Percentiles rank a stretch among this genome's conserved stretches.
Evolutionary conservation across 495 filamentous ascomycete species (phyloP).

Genomic region (Penicillium longicatenatum): DNA sequence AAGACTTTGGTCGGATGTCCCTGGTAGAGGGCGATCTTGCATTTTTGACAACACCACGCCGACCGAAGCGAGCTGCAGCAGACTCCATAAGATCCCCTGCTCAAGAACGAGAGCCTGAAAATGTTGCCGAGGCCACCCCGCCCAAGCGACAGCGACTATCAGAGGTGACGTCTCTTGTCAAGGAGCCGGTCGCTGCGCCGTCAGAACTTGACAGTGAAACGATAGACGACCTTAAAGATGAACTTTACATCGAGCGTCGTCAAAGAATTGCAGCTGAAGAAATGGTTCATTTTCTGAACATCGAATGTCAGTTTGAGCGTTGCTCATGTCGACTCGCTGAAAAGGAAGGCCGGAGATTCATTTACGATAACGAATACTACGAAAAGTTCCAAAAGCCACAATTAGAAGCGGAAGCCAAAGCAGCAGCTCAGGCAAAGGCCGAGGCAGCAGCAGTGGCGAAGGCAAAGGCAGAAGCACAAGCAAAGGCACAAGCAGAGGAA

Average conservation of each 20-base stretch:
- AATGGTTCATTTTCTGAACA: constrained; percentile 76
- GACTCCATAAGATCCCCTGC: constrained; percentile 48
- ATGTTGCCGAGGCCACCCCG: constrained; percentile 53
- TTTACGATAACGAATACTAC: constrained; percentile 47
- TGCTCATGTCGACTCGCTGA: constrained; percentile 67
- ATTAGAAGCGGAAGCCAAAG: constrained; percentile 19
- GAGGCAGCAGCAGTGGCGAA: constrained; percentile 1
- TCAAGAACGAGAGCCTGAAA: constrained; percentile 54
- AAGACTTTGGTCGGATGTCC: constrained; percentile 34
- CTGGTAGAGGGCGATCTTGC: constrained; percentile 39
- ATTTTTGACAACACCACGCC: constrained; percentile 36
- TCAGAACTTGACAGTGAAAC: constrained; percentile 43
- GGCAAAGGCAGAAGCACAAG: constrained; percentile 5
- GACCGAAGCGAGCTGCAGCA: constrained; percentile 61
- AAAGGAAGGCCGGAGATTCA: constrained; percentile 45
- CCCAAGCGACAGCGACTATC: constrained; percentile 64
- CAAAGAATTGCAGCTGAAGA: constrained; percentile 68
- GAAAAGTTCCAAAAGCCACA: constrained; percentile 28
- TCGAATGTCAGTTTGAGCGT: constrained; percentile 75
- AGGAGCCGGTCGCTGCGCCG: constrained; percentile 39
- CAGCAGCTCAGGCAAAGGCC: background rate
- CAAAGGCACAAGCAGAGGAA: background rate
- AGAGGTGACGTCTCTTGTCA: constrained; percentile 45
- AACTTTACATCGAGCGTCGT: constrained; percentile 65
- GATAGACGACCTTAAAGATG: constrained; percentile 60